These are phyloP conservation scores for Salvia rosmarinus DNA, from an alignment of 257 asterid species.

Conservation along the genomic window DNA sequence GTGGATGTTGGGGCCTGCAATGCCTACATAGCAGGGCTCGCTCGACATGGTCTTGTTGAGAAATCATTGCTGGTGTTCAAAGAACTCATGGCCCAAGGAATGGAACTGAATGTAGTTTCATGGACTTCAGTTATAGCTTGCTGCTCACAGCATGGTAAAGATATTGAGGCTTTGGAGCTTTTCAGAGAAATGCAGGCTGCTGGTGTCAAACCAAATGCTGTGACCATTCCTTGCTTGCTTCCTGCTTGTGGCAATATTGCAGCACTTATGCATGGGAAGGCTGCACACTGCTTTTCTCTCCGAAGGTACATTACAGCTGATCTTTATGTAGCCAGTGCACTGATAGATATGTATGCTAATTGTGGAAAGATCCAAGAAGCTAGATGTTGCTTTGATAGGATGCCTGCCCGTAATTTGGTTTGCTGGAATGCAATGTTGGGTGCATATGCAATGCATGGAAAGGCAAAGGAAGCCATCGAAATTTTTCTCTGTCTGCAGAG, in stretches of 20 bases:
- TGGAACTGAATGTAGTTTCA: slow-evolving; percentile 79
- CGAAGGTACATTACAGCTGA: slow-evolving; percentile 53
- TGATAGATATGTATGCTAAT: slow-evolving; percentile 89
- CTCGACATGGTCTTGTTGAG: slow-evolving; percentile 76
- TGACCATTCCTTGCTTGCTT: slow-evolving; percentile 86
- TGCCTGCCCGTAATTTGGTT: slow-evolving; percentile 64
- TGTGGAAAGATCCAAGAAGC: slow-evolving; percentile 78
- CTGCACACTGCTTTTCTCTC: slow-evolving; percentile 78
- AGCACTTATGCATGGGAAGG: slow-evolving; percentile 79
- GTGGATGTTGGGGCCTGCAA: slow-evolving; percentile 71
- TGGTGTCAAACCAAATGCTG: slow-evolving; percentile 70
- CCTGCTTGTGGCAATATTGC: slow-evolving; percentile 93
- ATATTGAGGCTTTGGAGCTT: slow-evolving; percentile 78
- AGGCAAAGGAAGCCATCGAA: slow-evolving; percentile 64
- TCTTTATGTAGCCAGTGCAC: slow-evolving; percentile 78
- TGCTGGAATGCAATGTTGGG: slow-evolving; percentile 91
- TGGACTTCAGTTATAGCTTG: slow-evolving; percentile 92
- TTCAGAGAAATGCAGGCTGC: slow-evolving; percentile 78
- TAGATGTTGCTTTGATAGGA: slow-evolving; percentile 58
- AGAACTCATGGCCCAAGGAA: slow-evolving; percentile 45
- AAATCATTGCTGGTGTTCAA: slow-evolving; percentile 61
- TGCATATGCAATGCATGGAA: slow-evolving; percentile 89
- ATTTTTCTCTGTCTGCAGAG: slow-evolving; percentile 58
- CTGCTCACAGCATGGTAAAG: slow-evolving; percentile 87
- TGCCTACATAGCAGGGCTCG: slow-evolving; percentile 75